Evolutionary conservation across 768 basidiomycete species (phyloP), one percentile per base, ranked within the genome.

Genomic region (Mycena filopes): DNA sequence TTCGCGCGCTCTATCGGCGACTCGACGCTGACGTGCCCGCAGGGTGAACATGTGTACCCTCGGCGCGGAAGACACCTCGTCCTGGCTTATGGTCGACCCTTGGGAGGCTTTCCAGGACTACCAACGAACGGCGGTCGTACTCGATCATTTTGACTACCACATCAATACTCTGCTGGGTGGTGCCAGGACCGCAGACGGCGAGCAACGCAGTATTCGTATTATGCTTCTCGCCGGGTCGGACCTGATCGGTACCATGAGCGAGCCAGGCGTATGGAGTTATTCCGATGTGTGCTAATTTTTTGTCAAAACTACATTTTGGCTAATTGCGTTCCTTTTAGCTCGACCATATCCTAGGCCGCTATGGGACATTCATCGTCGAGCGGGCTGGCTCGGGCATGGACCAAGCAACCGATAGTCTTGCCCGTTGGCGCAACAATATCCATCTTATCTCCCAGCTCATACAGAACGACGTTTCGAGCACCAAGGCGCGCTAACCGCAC

Each of bases 221-320:
- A 94, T 99, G 91, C 87, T 99, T 43, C 87, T 99, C 57, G 98
- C 98, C 6, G 98, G 98, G n/a, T 96, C 94, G 13, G 98, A 99
- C 79, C 83, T 99, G 71, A 99, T 99, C 77, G 89, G 94, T 72
- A 98, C 96, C 28, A 98, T 99, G 91, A 94, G 93, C 70, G 96
- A 98, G 80, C 98, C 98, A 28, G 97, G 98, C 20, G 97, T 99
- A 40, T 99, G 98, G 98, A 89, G 91, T 59, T 90, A 96, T 72
- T 84, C 88, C 64, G 98, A 99, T 85, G 96, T 97, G 79, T 75
- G 95, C 85, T 46, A 64, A 51, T 67, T 50, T 43, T n/a, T 29
- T 29, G 29, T 60, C 26, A 43, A 23, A 33, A 65, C 40, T 60
- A 45, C 46, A 53, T 50, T 54, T 38, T 49, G 40, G 62, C 61